Base-by-base conservation (phyloP, 257 asterid species). In the Ocimum tenuiflorum region DNA sequence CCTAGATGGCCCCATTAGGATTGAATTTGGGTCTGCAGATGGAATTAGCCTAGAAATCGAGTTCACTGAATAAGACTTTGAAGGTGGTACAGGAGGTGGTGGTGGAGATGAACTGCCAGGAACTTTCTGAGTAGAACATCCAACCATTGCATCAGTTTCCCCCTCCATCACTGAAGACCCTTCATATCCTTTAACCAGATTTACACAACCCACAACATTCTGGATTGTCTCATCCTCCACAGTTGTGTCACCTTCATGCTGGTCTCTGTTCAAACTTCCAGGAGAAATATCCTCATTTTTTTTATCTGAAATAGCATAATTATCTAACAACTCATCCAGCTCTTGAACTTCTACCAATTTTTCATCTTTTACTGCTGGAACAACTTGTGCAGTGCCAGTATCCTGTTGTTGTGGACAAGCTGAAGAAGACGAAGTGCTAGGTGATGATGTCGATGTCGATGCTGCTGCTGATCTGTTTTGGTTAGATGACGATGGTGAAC, bases 11-110 rank as follows among this genome's bases (percentile, higher is more conserved):
- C 91, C 97, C 43, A 73, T 64, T 51, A 90, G 72, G 51, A 47
- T 66, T 50, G 81, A 70, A 80, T 71, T 84, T 65, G 95, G 78
- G 65, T 81, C 78, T 10, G 77, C 69, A 19, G 77, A 70, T 63
- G 82, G 46, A 74, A 69, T 65, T 78, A 86, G 85, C 76, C 95
- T 70, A 48, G 81, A 59, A 60, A 49, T 78, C 11, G 79, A 78
- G 81, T 76, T 83, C 59, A 65, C 8, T 11, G 83, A 73, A 68
- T 81, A 79, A 51, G 87, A 88, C 82, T 76, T 94, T 18, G 96
- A 96, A 63, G 99, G 97, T 31, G 99, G 99, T 47, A 85, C 78
- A 39, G 99, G 96, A 39, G 99, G 99, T 0, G 99, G 99, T 2
- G 99, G 99, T 1, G 99, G 99, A 79, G 74, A 77, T 23, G 95